Conservation (phyloP, 2,329 filamentous ascomycete genomes). For the Cercospora sp. region DNA sequence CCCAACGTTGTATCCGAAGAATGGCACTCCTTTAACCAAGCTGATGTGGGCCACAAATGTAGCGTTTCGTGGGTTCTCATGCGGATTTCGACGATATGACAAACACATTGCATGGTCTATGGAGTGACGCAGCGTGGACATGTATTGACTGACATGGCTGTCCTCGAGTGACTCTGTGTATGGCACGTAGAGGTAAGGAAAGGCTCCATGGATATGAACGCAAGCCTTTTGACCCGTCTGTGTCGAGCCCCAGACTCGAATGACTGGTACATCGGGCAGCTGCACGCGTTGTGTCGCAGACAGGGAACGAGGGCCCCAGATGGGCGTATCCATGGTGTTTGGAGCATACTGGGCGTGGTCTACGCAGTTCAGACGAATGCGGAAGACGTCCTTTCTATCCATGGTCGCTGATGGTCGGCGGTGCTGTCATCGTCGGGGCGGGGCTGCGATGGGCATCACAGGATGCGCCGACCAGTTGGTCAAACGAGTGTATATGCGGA, state of each 20-base stretch:
- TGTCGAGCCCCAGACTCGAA: conserved; percentile 88
- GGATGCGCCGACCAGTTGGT: background rate
- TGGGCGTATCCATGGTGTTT: conserved; percentile 75
- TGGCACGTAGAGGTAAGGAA: conserved; percentile 86
- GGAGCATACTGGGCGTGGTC: conserved; percentile 87
- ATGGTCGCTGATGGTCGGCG: conserved; percentile 31
- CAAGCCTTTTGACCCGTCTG: conserved; percentile 95
- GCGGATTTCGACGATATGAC: conserved; percentile 75
- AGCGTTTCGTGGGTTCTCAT: conserved; percentile 61
- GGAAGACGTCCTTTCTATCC: conserved; percentile 56
- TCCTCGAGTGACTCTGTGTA: conserved; percentile 32
- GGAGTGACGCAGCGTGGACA: conserved; percentile 74
- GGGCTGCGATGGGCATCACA: conserved; percentile 2
- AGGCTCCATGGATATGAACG: conserved; percentile 90
- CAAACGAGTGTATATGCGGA: background rate
- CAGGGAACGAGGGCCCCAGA: conserved; percentile 56
- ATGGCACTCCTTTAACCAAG: conserved; percentile 87
- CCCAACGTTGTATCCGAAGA: conserved; percentile 93
- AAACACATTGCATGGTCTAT: conserved; percentile 88
- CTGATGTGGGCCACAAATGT: conserved; percentile 87
- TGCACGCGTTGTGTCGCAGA: conserved; percentile 60
- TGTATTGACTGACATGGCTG: conserved; percentile 68
- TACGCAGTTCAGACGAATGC: conserved; percentile 90
- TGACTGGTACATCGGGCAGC: conserved; percentile 75
- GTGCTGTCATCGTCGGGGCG: conserved; percentile 31